phyloP scores from a whole-genome alignment of 2,329 filamentous ascomycete species.

The Microsporum canis region DNA sequence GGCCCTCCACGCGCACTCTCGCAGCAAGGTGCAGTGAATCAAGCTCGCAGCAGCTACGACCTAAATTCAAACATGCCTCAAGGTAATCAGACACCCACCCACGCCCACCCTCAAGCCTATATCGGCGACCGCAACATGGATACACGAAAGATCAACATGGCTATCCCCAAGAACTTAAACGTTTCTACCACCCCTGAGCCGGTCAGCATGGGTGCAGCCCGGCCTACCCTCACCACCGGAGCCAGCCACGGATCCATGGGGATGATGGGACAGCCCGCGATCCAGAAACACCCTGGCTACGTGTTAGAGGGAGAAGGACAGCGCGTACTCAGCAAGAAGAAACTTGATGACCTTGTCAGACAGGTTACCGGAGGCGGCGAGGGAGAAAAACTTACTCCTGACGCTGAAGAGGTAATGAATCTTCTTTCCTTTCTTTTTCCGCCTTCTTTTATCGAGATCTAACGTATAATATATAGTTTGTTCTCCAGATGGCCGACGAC shows the following conservation, averaged over 20 bases:
- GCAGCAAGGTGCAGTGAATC: conserved; percentile 37
- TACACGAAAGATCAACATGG: conserved; percentile 52
- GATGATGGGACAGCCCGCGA: conserved; percentile 75
- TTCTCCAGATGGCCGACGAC: conserved; percentile 80
- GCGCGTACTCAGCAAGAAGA: conserved; percentile 92
- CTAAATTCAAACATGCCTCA: conserved; percentile 21
- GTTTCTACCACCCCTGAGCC: conserved; percentile 56
- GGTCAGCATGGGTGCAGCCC: conserved; percentile 57
- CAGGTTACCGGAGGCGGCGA: conserved; percentile 78
- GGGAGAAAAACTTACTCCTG: conserved; percentile 69
- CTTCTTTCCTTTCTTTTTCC: conserved; percentile 1
- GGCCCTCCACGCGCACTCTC: conserved; percentile 34
- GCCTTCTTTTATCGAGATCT: not conserved
- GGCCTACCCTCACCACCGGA: conserved; percentile 76
- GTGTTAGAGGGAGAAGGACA: conserved; percentile 87
- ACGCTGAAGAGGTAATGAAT: conserved; percentile 77
- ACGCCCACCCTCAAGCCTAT: conserved; percentile 33
- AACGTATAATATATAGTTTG: conserved; percentile 46
- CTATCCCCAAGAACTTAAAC: conserved; percentile 71
- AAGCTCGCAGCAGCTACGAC: conserved; percentile 34
- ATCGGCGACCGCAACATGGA: conserved; percentile 25
- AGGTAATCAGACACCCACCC: conserved; percentile 17
- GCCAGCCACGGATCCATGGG: conserved; percentile 63
- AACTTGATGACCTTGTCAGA: conserved; percentile 85
- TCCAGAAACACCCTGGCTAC: conserved; percentile 69